A percentile compares a stretch with the other conserved stretches of the same genome.
Evolutionary conservation across 352 stramenopile species (phyloP).

Genomic region (Plasmopara viticola): DNA sequence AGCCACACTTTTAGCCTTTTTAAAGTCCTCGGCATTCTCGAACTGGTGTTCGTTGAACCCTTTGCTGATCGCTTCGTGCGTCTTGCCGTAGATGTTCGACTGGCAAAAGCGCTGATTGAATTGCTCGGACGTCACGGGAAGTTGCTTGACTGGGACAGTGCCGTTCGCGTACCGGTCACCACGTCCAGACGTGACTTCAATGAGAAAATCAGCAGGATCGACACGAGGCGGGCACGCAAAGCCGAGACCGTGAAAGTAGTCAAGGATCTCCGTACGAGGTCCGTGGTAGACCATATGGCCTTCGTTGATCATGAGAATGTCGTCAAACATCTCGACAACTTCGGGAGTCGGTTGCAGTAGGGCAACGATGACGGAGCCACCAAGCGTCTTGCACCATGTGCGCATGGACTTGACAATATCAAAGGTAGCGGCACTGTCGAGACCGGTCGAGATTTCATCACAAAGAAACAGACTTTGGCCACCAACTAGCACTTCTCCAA

Average conservation of each 20-base stretch:
- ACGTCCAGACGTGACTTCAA: constrained; percentile 61
- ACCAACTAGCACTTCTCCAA: constrained; percentile 55
- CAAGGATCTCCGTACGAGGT: constrained; percentile 49
- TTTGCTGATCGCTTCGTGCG: constrained; percentile 40
- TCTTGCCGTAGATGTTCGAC: constrained; percentile 47
- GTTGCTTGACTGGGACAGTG: constrained; percentile 19
- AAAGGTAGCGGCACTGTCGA: constrained; percentile 49
- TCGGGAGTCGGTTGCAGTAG: constrained; percentile 71
- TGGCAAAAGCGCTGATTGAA: constrained; percentile 53
- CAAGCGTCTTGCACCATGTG: constrained; percentile 34
- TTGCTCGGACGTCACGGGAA: constrained; percentile 30
- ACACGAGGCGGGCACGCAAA: constrained; percentile 59
- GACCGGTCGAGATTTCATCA: constrained; percentile 64
- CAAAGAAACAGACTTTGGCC: constrained; percentile 63
- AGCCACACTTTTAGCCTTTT: constrained; percentile 46
- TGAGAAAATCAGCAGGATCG: constrained; percentile 60
- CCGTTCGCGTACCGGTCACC: constrained; percentile 41
- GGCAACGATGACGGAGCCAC: constrained; percentile 30
- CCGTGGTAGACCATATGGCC: constrained; percentile 92
- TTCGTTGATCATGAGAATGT: constrained; percentile 91
- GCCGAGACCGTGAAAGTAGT: constrained; percentile 82
- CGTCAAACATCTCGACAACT: constrained; percentile 92
- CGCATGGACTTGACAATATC: constrained; percentile 53
- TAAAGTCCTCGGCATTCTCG: constrained; percentile 51
- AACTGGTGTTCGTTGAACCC: too few species aligned